These are phyloP conservation scores for Actinomortierella wolfii DNA, from an alignment of 371 early-diverging fungal species.

Conservation along the genomic window DNA sequence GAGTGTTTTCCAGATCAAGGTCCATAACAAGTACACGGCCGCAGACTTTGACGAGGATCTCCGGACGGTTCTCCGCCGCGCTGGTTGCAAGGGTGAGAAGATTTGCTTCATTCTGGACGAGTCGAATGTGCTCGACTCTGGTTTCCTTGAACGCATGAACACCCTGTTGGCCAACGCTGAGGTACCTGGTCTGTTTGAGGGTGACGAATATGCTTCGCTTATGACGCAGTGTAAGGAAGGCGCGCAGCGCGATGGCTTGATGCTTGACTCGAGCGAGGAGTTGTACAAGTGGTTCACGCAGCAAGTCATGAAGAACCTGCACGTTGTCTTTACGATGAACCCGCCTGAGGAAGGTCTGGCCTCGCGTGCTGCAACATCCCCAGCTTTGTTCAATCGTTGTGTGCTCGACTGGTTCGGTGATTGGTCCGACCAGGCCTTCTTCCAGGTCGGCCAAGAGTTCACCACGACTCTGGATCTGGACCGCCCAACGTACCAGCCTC, in stretches of 20 bases:
- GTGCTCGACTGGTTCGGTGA: slow-evolving; percentile 99
- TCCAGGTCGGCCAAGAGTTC: slow-evolving; percentile 96
- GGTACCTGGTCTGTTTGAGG: slow-evolving; percentile 98
- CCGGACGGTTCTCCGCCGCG: slow-evolving; percentile 85
- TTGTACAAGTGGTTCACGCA: slow-evolving; percentile 97
- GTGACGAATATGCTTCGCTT: slow-evolving; percentile 95
- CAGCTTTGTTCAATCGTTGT: slow-evolving; percentile 99
- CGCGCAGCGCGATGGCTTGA: slow-evolving; percentile 89
- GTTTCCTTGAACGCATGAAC: slow-evolving; percentile 99
- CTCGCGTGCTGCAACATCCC: slow-evolving; percentile 94
- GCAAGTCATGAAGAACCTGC: slow-evolving; percentile 95
- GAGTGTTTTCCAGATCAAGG: slow-evolving; percentile 95
- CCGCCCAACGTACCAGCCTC: slow-evolving; percentile 68
- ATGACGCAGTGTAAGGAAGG: slow-evolving; percentile 96
- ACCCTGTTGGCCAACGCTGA: slow-evolving; percentile 98
- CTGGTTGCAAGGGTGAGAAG: slow-evolving; percentile 98
- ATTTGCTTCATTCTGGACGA: slow-evolving; percentile 98
- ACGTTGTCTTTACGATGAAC: slow-evolving; percentile 99
- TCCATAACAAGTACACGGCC: slow-evolving; percentile 94
- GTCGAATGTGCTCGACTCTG: slow-evolving; percentile 94
- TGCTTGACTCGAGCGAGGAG: slow-evolving; percentile 95
- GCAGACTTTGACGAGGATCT: slow-evolving; percentile 98
- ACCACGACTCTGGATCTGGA: slow-evolving; percentile 92
- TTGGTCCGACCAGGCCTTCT: slow-evolving; percentile 97
- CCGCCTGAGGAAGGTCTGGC: slow-evolving; percentile 96